These are phyloP conservation scores for Pleurotus tuber-regium DNA, from an alignment of 768 basidiomycete genomes.

Conservation along the genomic window DNA sequence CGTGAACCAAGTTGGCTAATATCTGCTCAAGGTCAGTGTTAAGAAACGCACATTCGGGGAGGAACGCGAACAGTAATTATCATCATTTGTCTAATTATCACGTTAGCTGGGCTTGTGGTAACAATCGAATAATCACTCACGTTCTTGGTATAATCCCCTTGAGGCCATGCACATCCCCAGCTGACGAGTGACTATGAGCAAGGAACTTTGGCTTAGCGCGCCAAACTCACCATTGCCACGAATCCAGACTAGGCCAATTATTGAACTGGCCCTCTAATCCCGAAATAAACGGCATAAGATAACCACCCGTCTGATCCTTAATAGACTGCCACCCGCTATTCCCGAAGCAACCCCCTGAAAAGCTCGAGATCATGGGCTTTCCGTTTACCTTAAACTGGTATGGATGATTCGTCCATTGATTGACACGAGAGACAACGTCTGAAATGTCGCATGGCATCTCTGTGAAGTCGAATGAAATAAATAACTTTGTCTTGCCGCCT, in stretches of 20 bases:
- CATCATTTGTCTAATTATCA: conserved; percentile 35
- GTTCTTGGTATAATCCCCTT: conserved; percentile 40
- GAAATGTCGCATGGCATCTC: conserved; percentile 45
- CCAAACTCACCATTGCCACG: conserved; percentile 43
- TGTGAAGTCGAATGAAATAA: conserved; percentile 56
- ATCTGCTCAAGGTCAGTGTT: conserved; percentile 25
- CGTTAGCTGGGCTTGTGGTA: conserved; percentile 10
- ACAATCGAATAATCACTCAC: conserved; percentile 25
- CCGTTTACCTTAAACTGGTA: conserved; percentile 55
- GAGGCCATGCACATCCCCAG: conserved; percentile 68
- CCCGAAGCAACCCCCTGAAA: conserved; percentile 59
- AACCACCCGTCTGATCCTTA: conserved; percentile 45
- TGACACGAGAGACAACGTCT: conserved; percentile 40
- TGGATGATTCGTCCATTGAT: conserved; percentile 45
- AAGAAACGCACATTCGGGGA: not conserved
- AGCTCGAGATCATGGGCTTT: conserved; percentile 59
- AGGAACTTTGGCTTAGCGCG: not conserved
- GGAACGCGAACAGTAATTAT: conserved; percentile 41
- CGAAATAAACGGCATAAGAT: conserved; percentile 57
- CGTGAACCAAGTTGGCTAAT: conserved; percentile 39
- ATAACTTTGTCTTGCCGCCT: conserved; percentile 46
- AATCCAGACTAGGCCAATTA: conserved; percentile 47
- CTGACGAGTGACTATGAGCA: conserved; percentile 17
- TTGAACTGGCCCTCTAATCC: conserved; percentile 44
- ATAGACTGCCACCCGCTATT: conserved; percentile 42